A percentile compares a stretch with the other conserved stretches of the same genome.
These are phyloP conservation scores for Pseudogymnoascus destructans DNA, from an alignment of 2,329 filamentous ascomycete species.

Conservation along the genomic window DNA sequence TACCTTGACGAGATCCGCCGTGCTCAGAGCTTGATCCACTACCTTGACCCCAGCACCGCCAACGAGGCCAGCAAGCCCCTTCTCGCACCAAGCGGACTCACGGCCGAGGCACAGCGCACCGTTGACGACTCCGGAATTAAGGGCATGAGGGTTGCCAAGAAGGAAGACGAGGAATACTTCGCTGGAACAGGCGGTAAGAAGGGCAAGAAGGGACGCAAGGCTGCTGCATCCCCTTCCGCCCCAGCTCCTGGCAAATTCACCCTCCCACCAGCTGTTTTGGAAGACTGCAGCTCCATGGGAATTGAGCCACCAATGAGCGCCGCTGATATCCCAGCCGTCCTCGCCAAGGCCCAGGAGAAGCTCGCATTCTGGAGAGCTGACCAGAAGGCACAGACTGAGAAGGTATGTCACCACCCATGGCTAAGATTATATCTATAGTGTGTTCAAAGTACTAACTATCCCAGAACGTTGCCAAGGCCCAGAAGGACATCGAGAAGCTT, in stretches of 20 bases:
- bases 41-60: constrained; percentile 66
- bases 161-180: constrained; percentile 85
- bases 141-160: constrained; percentile 70
- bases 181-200: constrained; percentile 62
- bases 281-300: constrained; percentile 73
- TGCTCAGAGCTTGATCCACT: constrained; percentile 74
- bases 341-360: constrained; percentile 89
- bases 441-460: constrained; percentile 25
- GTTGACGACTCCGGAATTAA: constrained; percentile 77
- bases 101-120: constrained; percentile 66
- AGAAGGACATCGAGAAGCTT: constrained; percentile 85
- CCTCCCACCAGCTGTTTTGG: constrained; percentile 80
- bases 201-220: constrained; percentile 78
- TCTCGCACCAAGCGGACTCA: constrained; percentile 57
- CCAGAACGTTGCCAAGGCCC: constrained; percentile 91
- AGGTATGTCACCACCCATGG: constrained; percentile 42
- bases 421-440: not conserved
- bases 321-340: constrained; percentile 61
- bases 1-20: constrained; percentile 88
- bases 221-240: constrained; percentile 35
- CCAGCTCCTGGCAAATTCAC: constrained; percentile 54
- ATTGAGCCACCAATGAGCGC: constrained; percentile 81
- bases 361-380: constrained; percentile 82
- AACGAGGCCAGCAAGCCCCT: constrained; percentile 51
- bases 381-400: constrained; percentile 78